A percentile compares a stretch with the other conserved stretches of the same genome.
phyloP scores from a whole-genome alignment of 2,329 filamentous ascomycete species.

The Calonectria naviculata region DNA sequence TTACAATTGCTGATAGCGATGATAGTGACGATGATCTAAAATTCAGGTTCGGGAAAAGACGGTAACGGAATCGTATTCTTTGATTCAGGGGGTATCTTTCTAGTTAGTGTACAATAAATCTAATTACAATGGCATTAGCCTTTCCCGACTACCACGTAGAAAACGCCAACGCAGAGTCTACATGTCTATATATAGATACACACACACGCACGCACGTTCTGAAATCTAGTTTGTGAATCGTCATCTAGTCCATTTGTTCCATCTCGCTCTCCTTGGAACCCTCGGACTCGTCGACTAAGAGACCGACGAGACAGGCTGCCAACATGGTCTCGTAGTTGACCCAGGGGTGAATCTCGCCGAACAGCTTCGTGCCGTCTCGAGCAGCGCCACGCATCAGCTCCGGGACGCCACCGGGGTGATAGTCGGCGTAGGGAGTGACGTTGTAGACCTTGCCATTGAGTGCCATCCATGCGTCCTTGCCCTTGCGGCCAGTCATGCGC shows the following conservation, averaged over 20 bases:
- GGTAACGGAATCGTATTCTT: constrained; percentile 42
- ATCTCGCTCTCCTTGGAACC: constrained; percentile 54
- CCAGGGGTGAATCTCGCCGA: constrained; percentile 77
- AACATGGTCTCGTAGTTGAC: constrained; percentile 80
- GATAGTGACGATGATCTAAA: constrained; percentile 68
- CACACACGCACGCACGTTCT: not conserved
- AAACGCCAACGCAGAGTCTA: constrained; percentile 13
- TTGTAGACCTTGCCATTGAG: constrained; percentile 95
- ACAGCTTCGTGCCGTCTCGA: constrained; percentile 70
- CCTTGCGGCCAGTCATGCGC: constrained; percentile 82
- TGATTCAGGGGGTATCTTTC: constrained; percentile 45
- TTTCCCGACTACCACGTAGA: not conserved
- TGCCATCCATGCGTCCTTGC: constrained; percentile 89
- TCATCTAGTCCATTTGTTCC: constrained; percentile 70
- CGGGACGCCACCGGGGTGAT: constrained; percentile 87
- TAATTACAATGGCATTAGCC: constrained; percentile 3
- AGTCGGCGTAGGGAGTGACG: constrained; percentile 87
- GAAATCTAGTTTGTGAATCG: not conserved
- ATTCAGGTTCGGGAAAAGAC: constrained; percentile 66
- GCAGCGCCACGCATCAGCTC: constrained; percentile 75
- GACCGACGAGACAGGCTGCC: constrained; percentile 69
- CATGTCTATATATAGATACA: not conserved
- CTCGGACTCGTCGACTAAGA: constrained; percentile 69
- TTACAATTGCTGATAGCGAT: constrained; percentile 52
- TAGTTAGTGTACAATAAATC: constrained; percentile 37